Evolutionary conservation across 768 basidiomycete genomes (phyloP).

Genomic region (Suillus placidus): DNA sequence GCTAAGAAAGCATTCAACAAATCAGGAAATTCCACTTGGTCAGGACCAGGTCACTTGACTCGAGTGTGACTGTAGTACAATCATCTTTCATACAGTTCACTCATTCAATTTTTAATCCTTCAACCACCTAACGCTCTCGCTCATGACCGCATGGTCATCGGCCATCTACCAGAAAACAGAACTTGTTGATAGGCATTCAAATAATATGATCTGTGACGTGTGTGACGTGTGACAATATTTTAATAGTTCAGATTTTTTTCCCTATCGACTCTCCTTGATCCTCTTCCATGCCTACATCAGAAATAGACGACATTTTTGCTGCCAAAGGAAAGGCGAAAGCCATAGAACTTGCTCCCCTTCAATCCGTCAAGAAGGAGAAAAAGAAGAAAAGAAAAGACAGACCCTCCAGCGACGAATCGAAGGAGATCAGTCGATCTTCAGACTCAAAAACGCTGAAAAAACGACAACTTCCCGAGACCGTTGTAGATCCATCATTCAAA

Average conservation of each 20-base stretch:
- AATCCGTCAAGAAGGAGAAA: constrained; percentile 43
- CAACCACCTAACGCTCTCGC: not conserved
- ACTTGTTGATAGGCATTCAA: not conserved
- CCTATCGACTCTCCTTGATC: constrained; percentile 15
- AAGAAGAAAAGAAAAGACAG: constrained; percentile 43
- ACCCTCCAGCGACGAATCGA: not conserved
- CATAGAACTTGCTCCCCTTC: constrained; percentile 33
- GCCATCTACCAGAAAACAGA: not conserved
- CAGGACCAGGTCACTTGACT: no score
- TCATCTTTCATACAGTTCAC: constrained; percentile 14
- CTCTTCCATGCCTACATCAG: constrained; percentile 54
- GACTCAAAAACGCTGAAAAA: constrained; percentile 28
- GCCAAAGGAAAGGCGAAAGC: constrained; percentile 44
- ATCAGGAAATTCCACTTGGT: constrained; percentile 6
- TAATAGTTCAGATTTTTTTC: constrained; percentile 12
- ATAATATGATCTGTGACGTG: not conserved
- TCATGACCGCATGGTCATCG: not conserved
- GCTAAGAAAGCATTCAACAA: constrained; percentile 5
- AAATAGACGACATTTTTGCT: constrained; percentile 88
- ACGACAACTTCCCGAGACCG: constrained; percentile 53
- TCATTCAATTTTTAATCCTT: not conserved
- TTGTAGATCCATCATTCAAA: constrained; percentile 62
- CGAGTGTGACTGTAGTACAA: not conserved
- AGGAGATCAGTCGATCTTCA: constrained; percentile 14
- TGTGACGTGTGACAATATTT: constrained; percentile 5